phyloP scores from a whole-genome alignment of 805 yeast species.

The Pichia nakasei region DNA sequence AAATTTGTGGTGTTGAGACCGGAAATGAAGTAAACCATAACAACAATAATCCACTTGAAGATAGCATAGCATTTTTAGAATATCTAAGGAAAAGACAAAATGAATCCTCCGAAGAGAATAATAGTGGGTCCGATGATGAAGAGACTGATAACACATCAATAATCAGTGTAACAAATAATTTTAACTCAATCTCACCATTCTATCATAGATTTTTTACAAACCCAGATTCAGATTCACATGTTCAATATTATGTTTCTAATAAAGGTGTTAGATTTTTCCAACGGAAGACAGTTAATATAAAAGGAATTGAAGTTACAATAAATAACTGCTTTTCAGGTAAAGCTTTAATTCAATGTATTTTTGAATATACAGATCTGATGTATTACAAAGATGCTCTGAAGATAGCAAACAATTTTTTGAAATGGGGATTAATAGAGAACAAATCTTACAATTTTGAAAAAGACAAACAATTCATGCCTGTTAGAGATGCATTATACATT shows the following conservation, averaged over 20 bases:
- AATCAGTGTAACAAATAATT: not conserved
- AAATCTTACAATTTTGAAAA: slow-evolving; percentile 17
- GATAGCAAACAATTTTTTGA: slow-evolving; percentile 42
- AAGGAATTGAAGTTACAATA: slow-evolving; percentile 23
- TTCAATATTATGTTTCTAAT: slow-evolving; percentile 66
- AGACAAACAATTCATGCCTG: slow-evolving; percentile 18
- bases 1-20: not conserved
- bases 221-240: slow-evolving; percentile 77
- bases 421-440: slow-evolving; percentile 36
- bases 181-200: slow-evolving; percentile 43
- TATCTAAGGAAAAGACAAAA: slow-evolving; percentile 17
- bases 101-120: slow-evolving; percentile 3
- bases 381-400: slow-evolving; percentile 43
- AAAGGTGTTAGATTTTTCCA: slow-evolving; percentile 56
- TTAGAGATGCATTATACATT: slow-evolving; percentile 17
- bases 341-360: slow-evolving; percentile 75
- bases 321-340: slow-evolving; percentile 62
- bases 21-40: not conserved
- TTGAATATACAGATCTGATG: slow-evolving; percentile 78
- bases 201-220: slow-evolving; percentile 73
- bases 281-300: slow-evolving; percentile 21
- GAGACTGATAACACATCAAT: not conserved
- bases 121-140: not conserved
- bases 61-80: slow-evolving; percentile 15
- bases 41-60: slow-evolving; percentile 1